phyloP scores from a whole-genome alignment of 805 yeast genomes.

The Peterozyma toletana region DNA sequence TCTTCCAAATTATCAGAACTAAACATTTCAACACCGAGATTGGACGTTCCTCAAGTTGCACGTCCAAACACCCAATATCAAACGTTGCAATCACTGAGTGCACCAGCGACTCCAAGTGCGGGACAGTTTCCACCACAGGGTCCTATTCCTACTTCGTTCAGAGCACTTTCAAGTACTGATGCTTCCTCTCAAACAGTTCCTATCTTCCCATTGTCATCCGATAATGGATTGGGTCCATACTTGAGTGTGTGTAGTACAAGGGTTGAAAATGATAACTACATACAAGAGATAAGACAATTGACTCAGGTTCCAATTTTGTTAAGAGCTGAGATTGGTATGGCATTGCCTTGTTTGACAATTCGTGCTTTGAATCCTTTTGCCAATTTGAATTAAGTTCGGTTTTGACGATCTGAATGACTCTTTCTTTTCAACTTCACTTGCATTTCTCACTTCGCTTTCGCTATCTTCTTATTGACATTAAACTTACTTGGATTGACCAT shows the following conservation, averaged over 20 bases:
- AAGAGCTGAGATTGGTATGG: constrained; percentile 92
- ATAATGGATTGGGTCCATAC: constrained; percentile 46
- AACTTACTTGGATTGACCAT: no score
- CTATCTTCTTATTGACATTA: no score
- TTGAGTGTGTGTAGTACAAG: constrained; percentile 49
- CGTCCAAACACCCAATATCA: not conserved
- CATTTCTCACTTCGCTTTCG: no score
- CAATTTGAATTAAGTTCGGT: constrained; percentile 6
- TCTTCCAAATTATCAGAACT: constrained; percentile 40
- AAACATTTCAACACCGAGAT: constrained; percentile 42
- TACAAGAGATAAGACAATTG: constrained; percentile 80
- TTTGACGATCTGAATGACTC: not conserved
- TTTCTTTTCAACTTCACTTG: no score
- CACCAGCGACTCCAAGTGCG: constrained; percentile 2
- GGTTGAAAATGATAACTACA: constrained; percentile 50
- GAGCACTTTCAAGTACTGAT: constrained; percentile 7
- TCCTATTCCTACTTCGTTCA: not conserved
- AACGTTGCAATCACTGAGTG: not conserved
- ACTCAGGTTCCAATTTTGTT: constrained; percentile 76
- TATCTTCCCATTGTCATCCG: constrained; percentile 1
- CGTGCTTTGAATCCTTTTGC: constrained; percentile 84
- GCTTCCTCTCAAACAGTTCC: not conserved
- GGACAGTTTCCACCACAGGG: not conserved
- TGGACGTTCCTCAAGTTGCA: constrained; percentile 19
- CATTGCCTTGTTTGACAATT: constrained; percentile 90